Conservation (phyloP, 2,329 filamentous ascomycete species). For the Claviceps paspali region DNA sequence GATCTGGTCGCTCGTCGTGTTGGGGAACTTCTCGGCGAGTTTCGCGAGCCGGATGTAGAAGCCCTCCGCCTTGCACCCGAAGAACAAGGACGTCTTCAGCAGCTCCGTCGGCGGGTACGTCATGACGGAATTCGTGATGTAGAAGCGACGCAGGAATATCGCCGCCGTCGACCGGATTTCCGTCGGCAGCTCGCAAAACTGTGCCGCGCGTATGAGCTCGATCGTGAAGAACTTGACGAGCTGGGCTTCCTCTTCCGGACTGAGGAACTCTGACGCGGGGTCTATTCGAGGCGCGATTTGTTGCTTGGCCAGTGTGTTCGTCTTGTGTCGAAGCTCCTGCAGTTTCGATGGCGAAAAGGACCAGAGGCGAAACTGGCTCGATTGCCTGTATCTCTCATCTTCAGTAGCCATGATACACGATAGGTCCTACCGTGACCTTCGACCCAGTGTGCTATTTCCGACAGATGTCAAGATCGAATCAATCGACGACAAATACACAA, state of each 20-base stretch:
- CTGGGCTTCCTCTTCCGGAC: conserved; percentile 65
- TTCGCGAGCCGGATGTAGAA: conserved; percentile 50
- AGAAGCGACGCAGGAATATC: conserved; percentile 86
- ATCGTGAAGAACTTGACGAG: conserved; percentile 65
- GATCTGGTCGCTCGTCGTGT: conserved; percentile 64
- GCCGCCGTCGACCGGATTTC: conserved; percentile 54
- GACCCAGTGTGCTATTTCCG: background rate
- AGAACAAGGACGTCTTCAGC: conserved; percentile 79
- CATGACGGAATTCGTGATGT: conserved; percentile 89
- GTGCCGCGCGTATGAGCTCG: conserved; percentile 40
- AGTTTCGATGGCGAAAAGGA: conserved; percentile 70
- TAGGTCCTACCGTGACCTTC: no score
- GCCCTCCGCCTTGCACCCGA: conserved; percentile 85
- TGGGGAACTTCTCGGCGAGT: conserved; percentile 56
- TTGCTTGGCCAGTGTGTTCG: conserved; percentile 56
- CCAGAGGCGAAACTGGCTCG: conserved; percentile 85
- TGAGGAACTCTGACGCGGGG: conserved; percentile 60
- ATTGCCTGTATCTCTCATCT: conserved; percentile 79
- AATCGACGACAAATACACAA: no score
- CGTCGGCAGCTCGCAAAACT: conserved; percentile 35
- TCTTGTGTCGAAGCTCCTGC: conserved; percentile 55
- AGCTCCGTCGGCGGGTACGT: conserved; percentile 86
- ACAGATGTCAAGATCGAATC: no score
- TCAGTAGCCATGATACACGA: conserved; percentile 64
- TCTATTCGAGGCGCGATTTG: conserved; percentile 44